phyloP scores from a whole-genome alignment of 192 early-diverging fungal genomes.

The Lobosporangium transversale region DNA sequence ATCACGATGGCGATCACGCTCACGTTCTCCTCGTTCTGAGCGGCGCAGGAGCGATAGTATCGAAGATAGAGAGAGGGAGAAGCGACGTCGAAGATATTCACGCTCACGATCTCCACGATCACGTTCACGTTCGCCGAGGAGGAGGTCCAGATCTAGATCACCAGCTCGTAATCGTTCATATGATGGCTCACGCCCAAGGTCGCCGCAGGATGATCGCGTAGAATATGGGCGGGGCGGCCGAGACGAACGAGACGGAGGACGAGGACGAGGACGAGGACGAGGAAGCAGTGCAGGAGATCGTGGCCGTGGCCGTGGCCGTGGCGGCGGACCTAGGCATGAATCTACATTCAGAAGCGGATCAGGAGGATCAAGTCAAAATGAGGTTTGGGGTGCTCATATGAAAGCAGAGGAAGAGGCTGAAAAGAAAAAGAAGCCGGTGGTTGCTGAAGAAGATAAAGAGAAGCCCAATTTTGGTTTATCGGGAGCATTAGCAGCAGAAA shows the following conservation, averaged over 20 bases:
- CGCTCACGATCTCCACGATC: constrained; percentile 13
- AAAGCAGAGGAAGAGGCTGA: constrained; percentile 41
- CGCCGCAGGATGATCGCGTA: constrained; percentile 6
- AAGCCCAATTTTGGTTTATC: constrained; percentile 88
- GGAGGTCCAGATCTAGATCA: constrained; percentile 16
- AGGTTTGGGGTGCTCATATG: constrained; percentile 54
- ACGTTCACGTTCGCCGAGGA: constrained; percentile 10
- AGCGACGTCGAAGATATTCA: background rate
- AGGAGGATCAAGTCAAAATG: constrained; percentile 24
- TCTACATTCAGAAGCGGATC: constrained; percentile 28
- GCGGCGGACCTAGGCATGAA: constrained; percentile 36
- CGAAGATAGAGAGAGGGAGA: background rate
- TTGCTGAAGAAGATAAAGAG: constrained; percentile 63
- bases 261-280: background rate
- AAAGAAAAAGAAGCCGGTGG: constrained; percentile 40
- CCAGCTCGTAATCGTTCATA: constrained; percentile 1
- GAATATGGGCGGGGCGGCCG: constrained; percentile 3
- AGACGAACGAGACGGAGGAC: background rate
- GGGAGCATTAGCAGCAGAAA: constrained; percentile 88
- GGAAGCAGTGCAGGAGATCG: constrained; percentile 18
- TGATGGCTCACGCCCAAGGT: constrained; percentile 27
- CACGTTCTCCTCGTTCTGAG: constrained; percentile 29
- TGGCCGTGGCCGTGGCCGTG: constrained; percentile 16
- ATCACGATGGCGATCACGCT: constrained; percentile 14
- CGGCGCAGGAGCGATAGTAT: background rate